These are phyloP conservation scores for Crepidotus variabilis DNA, from an alignment of 768 basidiomycete genomes.

Conservation along the genomic window DNA sequence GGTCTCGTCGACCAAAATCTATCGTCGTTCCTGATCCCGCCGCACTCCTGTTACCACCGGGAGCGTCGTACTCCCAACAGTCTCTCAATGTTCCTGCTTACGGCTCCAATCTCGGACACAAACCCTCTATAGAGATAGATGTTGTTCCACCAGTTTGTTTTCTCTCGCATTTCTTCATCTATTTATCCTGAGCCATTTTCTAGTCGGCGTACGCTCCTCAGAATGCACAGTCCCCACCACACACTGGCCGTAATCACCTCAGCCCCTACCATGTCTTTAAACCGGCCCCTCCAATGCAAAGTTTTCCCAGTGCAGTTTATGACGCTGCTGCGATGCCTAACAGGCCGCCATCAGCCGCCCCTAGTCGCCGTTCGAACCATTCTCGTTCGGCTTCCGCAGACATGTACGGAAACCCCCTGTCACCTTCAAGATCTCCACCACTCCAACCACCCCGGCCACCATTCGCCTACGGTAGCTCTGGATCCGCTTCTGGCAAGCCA, in stretches of 20 bases:
- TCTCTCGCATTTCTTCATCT: neutral
- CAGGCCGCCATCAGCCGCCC: neutral
- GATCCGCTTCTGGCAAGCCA: conserved; percentile 1
- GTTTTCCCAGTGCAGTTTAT: conserved; percentile 9
- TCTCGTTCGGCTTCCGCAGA: neutral
- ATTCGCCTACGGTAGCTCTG: neutral
- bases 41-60: conserved; percentile 13
- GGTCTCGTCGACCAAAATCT: neutral
- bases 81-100: conserved; percentile 5
- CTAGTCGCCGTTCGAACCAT: neutral
- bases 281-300: conserved; percentile 8
- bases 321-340: conserved; percentile 4
- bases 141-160: conserved; percentile 23
- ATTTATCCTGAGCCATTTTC: neutral
- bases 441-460: conserved; percentile 1
- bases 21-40: conserved; percentile 20
- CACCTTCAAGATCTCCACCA: neutral
- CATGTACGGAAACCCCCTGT: neutral
- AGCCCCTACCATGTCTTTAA: conserved; percentile 21
- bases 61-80: conserved; percentile 1
- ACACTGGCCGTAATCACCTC: conserved; percentile 23
- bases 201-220: conserved; percentile 19
- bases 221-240: conserved; percentile 18
- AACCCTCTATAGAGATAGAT: conserved; percentile 20
- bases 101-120: conserved; percentile 11